These are phyloP conservation scores for Solanum habrochaites DNA, from an alignment of 257 asterid species.

Conservation along the genomic window DNA sequence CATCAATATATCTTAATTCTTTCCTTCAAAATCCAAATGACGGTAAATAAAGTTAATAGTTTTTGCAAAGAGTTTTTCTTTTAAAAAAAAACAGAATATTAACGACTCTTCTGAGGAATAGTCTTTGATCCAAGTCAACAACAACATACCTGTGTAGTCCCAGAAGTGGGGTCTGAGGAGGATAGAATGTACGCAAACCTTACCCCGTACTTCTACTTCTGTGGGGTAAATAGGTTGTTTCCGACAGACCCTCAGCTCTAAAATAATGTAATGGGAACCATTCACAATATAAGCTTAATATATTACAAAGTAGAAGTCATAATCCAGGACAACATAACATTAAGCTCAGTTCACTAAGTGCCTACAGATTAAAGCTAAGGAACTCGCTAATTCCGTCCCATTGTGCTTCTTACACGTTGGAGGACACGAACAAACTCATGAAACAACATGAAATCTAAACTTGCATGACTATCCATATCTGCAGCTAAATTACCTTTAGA, in stretches of 20 bases:
- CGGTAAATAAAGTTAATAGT: neutral
- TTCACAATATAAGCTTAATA: neutral
- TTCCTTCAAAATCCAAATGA: neutral
- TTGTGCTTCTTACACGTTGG: constrained; percentile 48
- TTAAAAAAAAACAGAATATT: no score
- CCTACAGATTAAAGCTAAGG: neutral
- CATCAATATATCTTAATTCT: neutral
- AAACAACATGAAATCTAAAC: constrained; percentile 47
- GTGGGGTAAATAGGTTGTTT: neutral
- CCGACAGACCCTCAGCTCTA: neutral
- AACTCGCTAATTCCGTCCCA: constrained; percentile 18
- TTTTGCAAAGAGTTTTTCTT: neutral
- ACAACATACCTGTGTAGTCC: neutral
- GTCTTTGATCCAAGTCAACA: neutral
- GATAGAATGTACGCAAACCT: neutral
- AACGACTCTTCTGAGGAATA: neutral
- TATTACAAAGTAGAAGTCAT: neutral
- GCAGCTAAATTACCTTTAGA: neutral
- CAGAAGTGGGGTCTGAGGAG: neutral
- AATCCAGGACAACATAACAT: neutral
- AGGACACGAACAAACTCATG: constrained; percentile 64
- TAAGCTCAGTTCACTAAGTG: neutral
- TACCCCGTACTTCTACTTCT: neutral
- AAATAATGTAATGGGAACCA: neutral
- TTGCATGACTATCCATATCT: constrained; percentile 13